Conservation (phyloP, 192 early-diverging fungal species). For the Podila minutissima region DNA sequence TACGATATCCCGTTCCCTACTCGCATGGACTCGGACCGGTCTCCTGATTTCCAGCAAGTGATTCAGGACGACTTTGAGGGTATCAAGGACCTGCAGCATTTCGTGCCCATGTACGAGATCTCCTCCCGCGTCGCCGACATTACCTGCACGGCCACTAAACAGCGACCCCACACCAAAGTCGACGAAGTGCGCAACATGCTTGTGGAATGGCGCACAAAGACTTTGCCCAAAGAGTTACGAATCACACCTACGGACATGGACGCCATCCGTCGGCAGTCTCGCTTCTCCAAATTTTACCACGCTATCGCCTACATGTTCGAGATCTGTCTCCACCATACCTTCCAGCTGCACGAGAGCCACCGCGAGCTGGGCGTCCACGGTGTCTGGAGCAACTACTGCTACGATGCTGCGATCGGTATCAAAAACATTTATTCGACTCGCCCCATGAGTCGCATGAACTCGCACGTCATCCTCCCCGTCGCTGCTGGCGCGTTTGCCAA, state of each 20-base stretch:
- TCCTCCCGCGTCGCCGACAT: slow-evolving; percentile 32
- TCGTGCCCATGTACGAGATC: slow-evolving; percentile 48
- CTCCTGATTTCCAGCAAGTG: slow-evolving; percentile 13
- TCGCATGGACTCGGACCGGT: slow-evolving; percentile 12
- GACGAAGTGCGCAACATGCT: slow-evolving; percentile 32
- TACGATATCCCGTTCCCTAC: slow-evolving; percentile 38
- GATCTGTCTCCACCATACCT: slow-evolving; percentile 44
- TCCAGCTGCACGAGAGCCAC: slow-evolving; percentile 42
- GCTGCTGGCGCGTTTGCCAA: slow-evolving; percentile 46
- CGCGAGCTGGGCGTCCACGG: slow-evolving; percentile 28
- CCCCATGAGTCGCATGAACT: slow-evolving; percentile 44
- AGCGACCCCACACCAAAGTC: slow-evolving; percentile 39
- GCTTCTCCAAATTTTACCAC: slow-evolving; percentile 49
- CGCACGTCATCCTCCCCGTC: slow-evolving; percentile 41
- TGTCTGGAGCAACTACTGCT: slow-evolving; percentile 40
- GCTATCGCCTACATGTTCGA: slow-evolving; percentile 44
- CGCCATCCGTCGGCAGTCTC: slow-evolving; percentile 24
- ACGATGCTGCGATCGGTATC: slow-evolving; percentile 38
- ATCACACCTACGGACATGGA: slow-evolving; percentile 28
- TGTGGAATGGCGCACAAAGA: slow-evolving; percentile 29
- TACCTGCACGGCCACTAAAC: slow-evolving; percentile 36
- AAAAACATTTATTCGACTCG: slow-evolving; percentile 39
- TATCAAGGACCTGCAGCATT: slow-evolving; percentile 31
- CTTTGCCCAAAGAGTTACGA: slow-evolving; percentile 16
- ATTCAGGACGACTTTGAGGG: slow-evolving; percentile 43